Percentiles rank a stretch among this genome's conserved stretches.
Conservation (phyloP, 805 yeast genomes). For the Clavispora fructus region DNA sequence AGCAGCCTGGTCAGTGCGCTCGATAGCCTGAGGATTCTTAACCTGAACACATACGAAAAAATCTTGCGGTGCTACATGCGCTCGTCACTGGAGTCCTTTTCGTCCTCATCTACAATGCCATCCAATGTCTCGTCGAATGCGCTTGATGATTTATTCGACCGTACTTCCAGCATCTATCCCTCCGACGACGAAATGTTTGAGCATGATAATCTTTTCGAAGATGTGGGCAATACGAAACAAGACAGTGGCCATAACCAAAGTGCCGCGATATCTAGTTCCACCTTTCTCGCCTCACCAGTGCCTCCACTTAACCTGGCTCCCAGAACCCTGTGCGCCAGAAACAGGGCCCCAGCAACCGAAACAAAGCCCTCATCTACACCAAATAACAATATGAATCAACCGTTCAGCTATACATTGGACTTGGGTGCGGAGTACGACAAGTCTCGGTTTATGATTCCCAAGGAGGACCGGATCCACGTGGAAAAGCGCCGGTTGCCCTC, state of each 20-base stretch:
- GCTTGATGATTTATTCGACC: not conserved
- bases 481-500: not conserved
- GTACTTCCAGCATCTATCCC: not conserved
- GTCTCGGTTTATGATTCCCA: constrained; percentile 15
- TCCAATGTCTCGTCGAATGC: not conserved
- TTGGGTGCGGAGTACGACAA: constrained; percentile 15
- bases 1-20: not conserved
- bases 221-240: not conserved
- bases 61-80: not conserved
- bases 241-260: too few species aligned
- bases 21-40: not conserved
- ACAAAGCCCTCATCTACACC: not conserved
- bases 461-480: not conserved
- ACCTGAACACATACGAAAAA: not conserved
- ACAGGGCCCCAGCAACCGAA: not conserved
- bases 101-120: not conserved
- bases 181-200: not conserved
- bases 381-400: not conserved
- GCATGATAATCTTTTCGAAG: not conserved
- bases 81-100: not conserved
- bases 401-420: constrained; percentile 5
- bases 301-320: not conserved
- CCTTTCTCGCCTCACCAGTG: too few species aligned
- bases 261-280: too few species aligned
- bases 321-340: not conserved